phyloP scores from a whole-genome alignment of 23 red algal species.

The Pyropia haitanensis region DNA sequence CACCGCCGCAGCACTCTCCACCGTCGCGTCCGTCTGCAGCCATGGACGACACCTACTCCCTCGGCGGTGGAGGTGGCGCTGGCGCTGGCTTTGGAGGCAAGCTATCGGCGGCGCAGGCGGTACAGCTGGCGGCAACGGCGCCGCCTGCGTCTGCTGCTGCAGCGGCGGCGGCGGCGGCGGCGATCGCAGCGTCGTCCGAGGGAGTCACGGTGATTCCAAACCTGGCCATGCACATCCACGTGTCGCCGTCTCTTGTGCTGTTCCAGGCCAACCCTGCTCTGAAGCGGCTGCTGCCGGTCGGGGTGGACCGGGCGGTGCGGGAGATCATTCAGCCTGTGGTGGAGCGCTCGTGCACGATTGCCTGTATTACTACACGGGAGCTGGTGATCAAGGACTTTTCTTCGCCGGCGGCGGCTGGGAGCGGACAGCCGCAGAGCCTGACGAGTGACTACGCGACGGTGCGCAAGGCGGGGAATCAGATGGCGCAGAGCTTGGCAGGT shows the following conservation, averaged over 20 bases:
- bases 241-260: conserved; percentile 60
- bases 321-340: conserved; percentile 96
- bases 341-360: conserved; percentile 74
- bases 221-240: conserved; percentile 44
- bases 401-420: conserved; percentile 3
- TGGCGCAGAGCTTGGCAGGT: conserved; percentile 87
- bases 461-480: conserved; percentile 54
- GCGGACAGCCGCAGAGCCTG: no score
- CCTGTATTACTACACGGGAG: conserved; percentile 86
- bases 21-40: no score
- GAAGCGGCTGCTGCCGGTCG: conserved; percentile 69
- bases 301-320: conserved; percentile 84
- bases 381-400: conserved; percentile 90
- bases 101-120: conserved; percentile 15
- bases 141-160: conserved; percentile 12
- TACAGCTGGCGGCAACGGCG: conserved; percentile 41
- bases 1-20: no score
- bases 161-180: conserved; percentile 19
- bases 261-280: conserved; percentile 62
- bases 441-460: conserved; percentile 23
- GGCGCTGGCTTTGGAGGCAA: neutral
- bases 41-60: neutral
- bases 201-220: conserved; percentile 72
- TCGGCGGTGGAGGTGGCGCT: neutral
- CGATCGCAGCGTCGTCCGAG: conserved; percentile 32